Evolutionary conservation across 2,329 filamentous ascomycete species (phyloP).

Genomic region (Herpotrichia juniperi): DNA sequence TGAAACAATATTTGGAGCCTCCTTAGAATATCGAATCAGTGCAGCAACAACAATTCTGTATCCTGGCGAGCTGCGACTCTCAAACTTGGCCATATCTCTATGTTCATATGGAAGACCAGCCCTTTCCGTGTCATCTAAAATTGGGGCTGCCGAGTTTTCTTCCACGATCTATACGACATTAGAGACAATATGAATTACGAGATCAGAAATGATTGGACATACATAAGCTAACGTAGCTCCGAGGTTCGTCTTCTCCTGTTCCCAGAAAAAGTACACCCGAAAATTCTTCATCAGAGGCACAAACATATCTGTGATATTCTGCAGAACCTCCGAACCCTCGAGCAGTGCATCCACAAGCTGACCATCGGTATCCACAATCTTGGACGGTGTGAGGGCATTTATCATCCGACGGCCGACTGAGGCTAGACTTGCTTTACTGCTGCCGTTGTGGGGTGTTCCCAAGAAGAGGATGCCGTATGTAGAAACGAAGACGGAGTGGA

Average conservation of each 20-base stretch:
- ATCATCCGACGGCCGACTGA: slow-evolving; percentile 30
- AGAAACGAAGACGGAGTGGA: slow-evolving; percentile 46
- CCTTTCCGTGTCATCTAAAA: slow-evolving; percentile 43
- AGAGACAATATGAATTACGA: background rate
- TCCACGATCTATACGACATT: slow-evolving; percentile 28
- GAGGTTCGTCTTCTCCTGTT: slow-evolving; percentile 45
- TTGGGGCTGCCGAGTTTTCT: slow-evolving; percentile 26
- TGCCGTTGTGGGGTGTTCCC: slow-evolving; percentile 46
- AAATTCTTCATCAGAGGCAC: slow-evolving; percentile 45
- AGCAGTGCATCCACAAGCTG: slow-evolving; percentile 62
- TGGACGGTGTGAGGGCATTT: slow-evolving; percentile 31
- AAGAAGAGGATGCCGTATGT: slow-evolving; percentile 47
- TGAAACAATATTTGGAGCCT: slow-evolving; percentile 15
- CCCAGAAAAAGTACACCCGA: slow-evolving; percentile 49
- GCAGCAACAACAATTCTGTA: slow-evolving; percentile 33
- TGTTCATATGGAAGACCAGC: slow-evolving; percentile 42
- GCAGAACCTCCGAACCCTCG: slow-evolving; percentile 49
- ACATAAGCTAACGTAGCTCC: slow-evolving; percentile 39
- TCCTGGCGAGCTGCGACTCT: slow-evolving; percentile 24
- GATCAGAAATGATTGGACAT: slow-evolving; percentile 2
- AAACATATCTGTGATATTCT: slow-evolving; percentile 49
- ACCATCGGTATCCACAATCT: slow-evolving; percentile 35
- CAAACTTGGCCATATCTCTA: slow-evolving; percentile 37
- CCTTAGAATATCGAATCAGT: slow-evolving; percentile 22
- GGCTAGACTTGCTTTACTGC: slow-evolving; percentile 38